A percentile compares a stretch with the other conserved stretches of the same genome.
These are phyloP conservation scores for Chaetoscypha palmicola DNA, from an alignment of 2,329 filamentous ascomycete genomes.

Conservation along the genomic window DNA sequence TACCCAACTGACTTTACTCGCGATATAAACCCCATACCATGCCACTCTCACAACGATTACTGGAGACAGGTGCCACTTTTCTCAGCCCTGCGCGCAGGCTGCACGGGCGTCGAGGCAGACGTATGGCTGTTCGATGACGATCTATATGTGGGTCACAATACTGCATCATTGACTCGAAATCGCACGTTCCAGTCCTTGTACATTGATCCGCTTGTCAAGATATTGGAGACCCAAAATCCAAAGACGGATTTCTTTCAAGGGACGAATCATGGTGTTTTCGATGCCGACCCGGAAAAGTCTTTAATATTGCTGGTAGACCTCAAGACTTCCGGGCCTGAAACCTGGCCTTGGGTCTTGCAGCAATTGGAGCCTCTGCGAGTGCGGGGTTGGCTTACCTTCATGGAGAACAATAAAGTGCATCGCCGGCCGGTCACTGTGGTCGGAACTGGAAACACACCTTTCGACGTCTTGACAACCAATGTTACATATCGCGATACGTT, in stretches of 20 bases:
- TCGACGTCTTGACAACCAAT: constrained; percentile 47
- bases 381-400: constrained; percentile 49
- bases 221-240: constrained; percentile 49
- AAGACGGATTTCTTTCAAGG: constrained; percentile 39
- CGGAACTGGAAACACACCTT: constrained; percentile 57
- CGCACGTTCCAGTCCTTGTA: constrained; percentile 58
- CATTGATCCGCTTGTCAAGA: constrained; percentile 52
- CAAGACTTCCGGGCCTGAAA: constrained; percentile 49
- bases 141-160: constrained; percentile 58
- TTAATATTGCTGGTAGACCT: constrained; percentile 62
- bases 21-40: constrained; percentile 47
- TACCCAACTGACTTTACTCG: constrained; percentile 46
- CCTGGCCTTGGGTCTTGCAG: constrained; percentile 45
- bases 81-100: constrained; percentile 52
- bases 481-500: constrained; percentile 53
- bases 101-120: constrained; percentile 61
- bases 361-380: constrained; percentile 54
- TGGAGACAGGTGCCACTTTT: constrained; percentile 57
- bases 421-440: constrained; percentile 59
- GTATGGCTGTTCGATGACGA: constrained; percentile 54
- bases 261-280: constrained; percentile 48
- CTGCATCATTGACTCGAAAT: constrained; percentile 43
- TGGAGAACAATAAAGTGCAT: constrained; percentile 43
- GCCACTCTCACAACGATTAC: constrained; percentile 67
- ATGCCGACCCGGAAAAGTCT: constrained; percentile 43